phyloP scores from a whole-genome alignment of 768 basidiomycete species.

The Favolaschia claudopus region DNA sequence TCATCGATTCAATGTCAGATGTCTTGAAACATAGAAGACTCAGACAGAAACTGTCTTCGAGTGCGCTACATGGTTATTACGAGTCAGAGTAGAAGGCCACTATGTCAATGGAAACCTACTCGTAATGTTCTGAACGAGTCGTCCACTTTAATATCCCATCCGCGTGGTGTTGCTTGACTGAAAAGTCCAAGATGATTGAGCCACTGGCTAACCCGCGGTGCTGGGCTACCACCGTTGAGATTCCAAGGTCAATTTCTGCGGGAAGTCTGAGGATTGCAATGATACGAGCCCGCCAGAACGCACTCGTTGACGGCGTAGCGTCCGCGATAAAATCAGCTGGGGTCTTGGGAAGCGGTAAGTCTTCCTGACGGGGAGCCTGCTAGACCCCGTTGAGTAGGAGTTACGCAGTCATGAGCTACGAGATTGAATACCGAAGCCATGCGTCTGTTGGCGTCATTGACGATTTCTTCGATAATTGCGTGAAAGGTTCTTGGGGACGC shows the following conservation, averaged over 20 bases:
- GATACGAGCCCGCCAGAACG: neutral
- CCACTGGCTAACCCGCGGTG: conserved; percentile 32
- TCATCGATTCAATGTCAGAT: conserved; percentile 22
- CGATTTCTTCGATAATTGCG: conserved; percentile 4
- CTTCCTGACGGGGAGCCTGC: neutral
- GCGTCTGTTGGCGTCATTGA: conserved; percentile 5
- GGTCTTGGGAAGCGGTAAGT: neutral
- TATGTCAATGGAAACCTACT: conserved; percentile 39
- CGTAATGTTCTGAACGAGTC: conserved; percentile 39
- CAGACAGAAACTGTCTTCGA: conserved; percentile 48
- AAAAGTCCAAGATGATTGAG: conserved; percentile 32
- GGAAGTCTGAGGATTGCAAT: conserved; percentile 26
- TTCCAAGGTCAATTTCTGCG: conserved; percentile 9
- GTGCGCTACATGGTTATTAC: conserved; percentile 33
- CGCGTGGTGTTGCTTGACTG: conserved; percentile 30
- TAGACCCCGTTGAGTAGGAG: neutral
- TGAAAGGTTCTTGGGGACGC: neutral
- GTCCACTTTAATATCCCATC: conserved; percentile 41
- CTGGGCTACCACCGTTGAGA: conserved; percentile 27
- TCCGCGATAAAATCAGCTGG: neutral
- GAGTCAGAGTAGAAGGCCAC: conserved; percentile 3
- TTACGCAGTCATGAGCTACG: neutral
- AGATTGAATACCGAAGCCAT: conserved; percentile 5
- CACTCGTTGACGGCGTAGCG: conserved; percentile 1
- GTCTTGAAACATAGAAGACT: conserved; percentile 49